Base-by-base conservation (phyloP, 805 yeast genomes). In the Citeromyces matritensis region DNA sequence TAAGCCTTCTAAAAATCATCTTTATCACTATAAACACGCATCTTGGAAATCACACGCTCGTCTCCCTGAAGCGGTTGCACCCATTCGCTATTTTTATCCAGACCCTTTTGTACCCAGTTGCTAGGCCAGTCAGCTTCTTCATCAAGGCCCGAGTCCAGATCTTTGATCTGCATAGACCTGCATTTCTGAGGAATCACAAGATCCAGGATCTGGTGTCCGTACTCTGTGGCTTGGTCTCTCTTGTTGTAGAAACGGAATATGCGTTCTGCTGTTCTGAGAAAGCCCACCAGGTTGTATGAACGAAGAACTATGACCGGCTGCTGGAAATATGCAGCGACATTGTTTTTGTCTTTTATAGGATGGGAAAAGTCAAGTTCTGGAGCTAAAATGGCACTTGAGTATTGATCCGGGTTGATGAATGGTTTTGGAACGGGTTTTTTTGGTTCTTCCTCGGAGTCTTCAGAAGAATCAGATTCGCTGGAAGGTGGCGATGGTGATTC, bases 91-190 rank as follows among this genome's bases (percentile, higher is more conserved):
- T 69, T 57, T 40, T 72, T 77, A 32, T 71, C 79, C 30, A 53
- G 48, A n/a, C 95, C 94, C 36, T 63, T 65, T 40, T 72, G 64
- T 23, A 82, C 79, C 95, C 96, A 88, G 35, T 66, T 65, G 33
- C 58, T 52, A 9, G 95, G 95, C 96, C 96, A 88, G 40, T 82
- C 88, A 5, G 51, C 44, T 47, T 86, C 95, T 49, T 85, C 95
- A 27, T 60, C 71, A 12, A 48, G 45, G 10, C 67, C 69, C 36
- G 57, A 49, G 17, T 49, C 44, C 33, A 56, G 44, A 34, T 69
- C 74, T 8, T 46, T 36, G 29, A 59, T 50, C 32, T 49, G 55
- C 43, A 71, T 80, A 7, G 72, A 68, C 30, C 93, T 60, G 7
- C 7, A 17, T 34, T 62, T 52, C 27, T 65, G 60, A 23, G 71